Evolutionary conservation across 768 basidiomycete genomes (phyloP), one percentile per base, ranked within the genome.

Genomic region (Epithele typhae): DNA sequence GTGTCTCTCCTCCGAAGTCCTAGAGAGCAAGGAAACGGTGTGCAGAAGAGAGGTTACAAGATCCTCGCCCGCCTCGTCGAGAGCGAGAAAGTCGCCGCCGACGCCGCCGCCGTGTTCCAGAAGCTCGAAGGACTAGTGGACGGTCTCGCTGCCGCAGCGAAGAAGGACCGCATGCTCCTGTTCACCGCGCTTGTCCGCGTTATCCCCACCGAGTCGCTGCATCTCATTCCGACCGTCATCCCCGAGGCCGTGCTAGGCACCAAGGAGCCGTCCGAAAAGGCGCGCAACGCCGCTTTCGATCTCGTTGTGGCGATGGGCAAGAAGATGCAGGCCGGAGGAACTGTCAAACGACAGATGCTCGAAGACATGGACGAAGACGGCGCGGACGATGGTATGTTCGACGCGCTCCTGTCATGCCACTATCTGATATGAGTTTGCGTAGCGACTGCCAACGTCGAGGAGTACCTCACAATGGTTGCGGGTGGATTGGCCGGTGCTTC

Each of bases 21-120:
- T 98, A 5, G 77, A 78, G 43, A 82, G 81, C 56, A 78, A 72
- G 56, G 92, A 97, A 88, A 88, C 41, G 91, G 82, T 3, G 82
- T 95, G 5, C 95, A 98, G 69, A 99, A 99, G 68, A 89, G 94
- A 55, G 89, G 84, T 8, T 98, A 98, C 69, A 87, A 95, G 60
- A 82, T 87, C 15, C 73, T 98, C 14, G 74, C 84, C 25, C 84
- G 84, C 54, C 64, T 92, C 34, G 65, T 84, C n/a, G 84, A 86
- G 59, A 71, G 71, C 42, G 75, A 72, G 0, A 84, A 85, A 59
- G 70, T 84, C 24, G 60, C 62, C 25, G 57, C 73, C 36, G 77
- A 80, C 50, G 75, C 73, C 11, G 82, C 86, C 48, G 63, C 63
- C 9, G 76, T 86, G 22, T 68, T 96, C 21, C 72, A 77, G 49